Evolutionary conservation across 78 protist genomes (phyloP).

Genomic region (Anaeramoeba flamelloides): DNA sequence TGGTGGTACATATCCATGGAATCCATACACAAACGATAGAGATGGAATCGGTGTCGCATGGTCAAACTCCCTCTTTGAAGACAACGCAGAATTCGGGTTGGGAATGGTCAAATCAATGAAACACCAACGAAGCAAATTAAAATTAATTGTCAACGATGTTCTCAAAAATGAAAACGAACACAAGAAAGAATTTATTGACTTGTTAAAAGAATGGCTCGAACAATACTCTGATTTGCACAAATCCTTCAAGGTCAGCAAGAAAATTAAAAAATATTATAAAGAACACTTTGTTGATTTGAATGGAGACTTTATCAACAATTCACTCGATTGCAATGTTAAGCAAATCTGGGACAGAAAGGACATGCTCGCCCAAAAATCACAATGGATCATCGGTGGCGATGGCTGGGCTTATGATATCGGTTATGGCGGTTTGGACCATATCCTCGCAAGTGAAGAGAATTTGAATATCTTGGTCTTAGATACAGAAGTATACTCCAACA

Average conservation of each 20-base stretch:
- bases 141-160: background rate
- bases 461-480: no score
- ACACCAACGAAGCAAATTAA: slow-evolving; percentile 8
- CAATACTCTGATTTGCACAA: no score
- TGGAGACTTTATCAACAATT: no score
- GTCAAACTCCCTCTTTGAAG: slow-evolving; percentile 53
- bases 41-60: slow-evolving; percentile 60
- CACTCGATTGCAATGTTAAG: no score
- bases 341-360: no score
- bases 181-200: background rate
- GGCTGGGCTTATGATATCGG: slow-evolving; percentile 25
- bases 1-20: slow-evolving; percentile 25
- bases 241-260: no score
- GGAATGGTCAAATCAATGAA: slow-evolving; percentile 28
- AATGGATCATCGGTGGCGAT: slow-evolving; percentile 10
- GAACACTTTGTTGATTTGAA: no score
- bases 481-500: no score
- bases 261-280: no score
- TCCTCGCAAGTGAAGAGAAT: no score
- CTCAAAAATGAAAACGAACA: background rate
- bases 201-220: no score
- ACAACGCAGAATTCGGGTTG: slow-evolving; percentile 48
- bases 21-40: slow-evolving; percentile 34
- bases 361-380: background rate
- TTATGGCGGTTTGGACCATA: no score